These are phyloP conservation scores for Carex kokanica DNA, from an alignment of 176 grass and related monocot genomes.

Conservation along the genomic window DNA sequence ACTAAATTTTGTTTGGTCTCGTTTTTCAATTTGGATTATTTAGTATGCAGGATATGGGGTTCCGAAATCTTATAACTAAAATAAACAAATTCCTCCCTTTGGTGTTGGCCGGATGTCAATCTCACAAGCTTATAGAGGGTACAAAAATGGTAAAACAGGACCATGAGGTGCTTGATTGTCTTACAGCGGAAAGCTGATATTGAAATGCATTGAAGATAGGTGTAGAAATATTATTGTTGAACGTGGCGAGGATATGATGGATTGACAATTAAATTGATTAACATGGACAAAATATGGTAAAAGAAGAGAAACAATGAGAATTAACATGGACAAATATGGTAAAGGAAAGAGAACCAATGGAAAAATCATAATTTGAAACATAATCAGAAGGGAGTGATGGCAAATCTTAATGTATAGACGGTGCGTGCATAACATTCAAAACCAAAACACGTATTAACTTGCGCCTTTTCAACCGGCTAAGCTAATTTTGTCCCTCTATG, in stretches of 20 bases:
- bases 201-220: background rate
- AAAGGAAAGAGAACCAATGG: background rate
- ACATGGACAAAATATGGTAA: background rate
- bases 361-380: background rate
- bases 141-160: background rate
- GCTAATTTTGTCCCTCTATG: background rate
- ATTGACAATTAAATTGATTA: background rate
- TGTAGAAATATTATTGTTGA: background rate
- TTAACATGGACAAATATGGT: background rate
- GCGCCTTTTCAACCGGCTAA: background rate
- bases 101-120: background rate
- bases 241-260: background rate
- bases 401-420: background rate
- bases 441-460: background rate
- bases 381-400: background rate
- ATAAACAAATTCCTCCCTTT: background rate
- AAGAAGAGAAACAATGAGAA: background rate
- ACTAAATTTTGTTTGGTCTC: background rate
- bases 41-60: background rate
- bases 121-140: background rate
- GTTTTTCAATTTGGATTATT: background rate
- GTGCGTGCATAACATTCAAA: background rate
- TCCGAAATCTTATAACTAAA: background rate
- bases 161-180: background rate
- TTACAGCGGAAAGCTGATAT: background rate